Evolutionary conservation across 257 asterid species (phyloP).

Genomic region (Sherardia arvensis): DNA sequence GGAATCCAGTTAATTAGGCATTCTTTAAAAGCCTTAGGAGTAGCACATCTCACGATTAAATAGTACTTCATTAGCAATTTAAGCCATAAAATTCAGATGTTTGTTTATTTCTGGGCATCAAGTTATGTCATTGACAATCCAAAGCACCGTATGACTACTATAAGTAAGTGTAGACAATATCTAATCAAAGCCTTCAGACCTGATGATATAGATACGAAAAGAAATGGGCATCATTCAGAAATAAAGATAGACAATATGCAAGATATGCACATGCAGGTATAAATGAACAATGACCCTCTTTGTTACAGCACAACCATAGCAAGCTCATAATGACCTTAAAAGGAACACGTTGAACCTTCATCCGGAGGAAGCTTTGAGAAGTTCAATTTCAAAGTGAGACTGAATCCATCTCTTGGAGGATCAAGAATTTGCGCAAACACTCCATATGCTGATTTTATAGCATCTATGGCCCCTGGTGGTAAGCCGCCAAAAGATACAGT

Average conservation of each 20-base stretch:
- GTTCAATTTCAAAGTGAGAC: constrained; percentile 85
- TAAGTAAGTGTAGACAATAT: neutral
- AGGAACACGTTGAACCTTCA: constrained; percentile 85
- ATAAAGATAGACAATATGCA: neutral
- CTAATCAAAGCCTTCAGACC: neutral
- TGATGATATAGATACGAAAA: neutral
- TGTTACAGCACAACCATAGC: constrained; percentile 26
- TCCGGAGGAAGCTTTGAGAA: constrained; percentile 90
- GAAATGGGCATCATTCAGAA: neutral
- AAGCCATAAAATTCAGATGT: neutral
- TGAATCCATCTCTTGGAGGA: constrained; percentile 96
- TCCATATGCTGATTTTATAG: constrained; percentile 83
- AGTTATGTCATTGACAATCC: constrained; percentile 1
- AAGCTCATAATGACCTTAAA: constrained; percentile 52
- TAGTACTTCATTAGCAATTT: neutral
- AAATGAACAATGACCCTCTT: constrained; percentile 12
- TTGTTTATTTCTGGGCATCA: neutral
- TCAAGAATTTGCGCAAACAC: constrained; percentile 80
- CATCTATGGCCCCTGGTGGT: constrained; percentile 90
- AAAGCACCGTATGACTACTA: constrained; percentile 1
- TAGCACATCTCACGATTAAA: neutral
- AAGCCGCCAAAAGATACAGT: constrained; percentile 76
- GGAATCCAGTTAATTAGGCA: neutral
- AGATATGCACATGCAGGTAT: neutral
- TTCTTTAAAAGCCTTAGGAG: neutral